Conservation (phyloP, 1,139 yeast genomes). For the Suhomyces guaymorum region DNA sequence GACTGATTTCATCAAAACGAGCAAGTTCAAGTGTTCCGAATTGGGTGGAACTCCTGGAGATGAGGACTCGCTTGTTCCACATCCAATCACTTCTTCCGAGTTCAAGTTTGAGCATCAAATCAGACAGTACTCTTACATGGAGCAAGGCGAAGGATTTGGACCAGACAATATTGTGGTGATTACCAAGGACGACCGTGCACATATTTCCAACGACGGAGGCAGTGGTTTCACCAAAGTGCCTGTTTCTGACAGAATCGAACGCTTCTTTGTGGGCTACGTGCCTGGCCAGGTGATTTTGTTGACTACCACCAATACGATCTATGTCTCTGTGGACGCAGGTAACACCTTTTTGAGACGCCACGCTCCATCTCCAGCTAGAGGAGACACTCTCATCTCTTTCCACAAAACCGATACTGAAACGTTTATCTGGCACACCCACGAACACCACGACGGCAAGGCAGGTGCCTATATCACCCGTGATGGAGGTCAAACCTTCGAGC, state of each 20-base stretch:
- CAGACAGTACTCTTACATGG: slow-evolving; percentile 57
- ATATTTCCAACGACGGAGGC: slow-evolving; percentile 82
- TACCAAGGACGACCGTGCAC: slow-evolving; percentile 53
- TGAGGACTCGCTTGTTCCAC: slow-evolving; percentile 25
- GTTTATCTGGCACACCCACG: slow-evolving; percentile 70
- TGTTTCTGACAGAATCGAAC: slow-evolving; percentile 50
- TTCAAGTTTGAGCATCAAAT: slow-evolving; percentile 47
- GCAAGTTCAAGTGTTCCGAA: slow-evolving; percentile 32
- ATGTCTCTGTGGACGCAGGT: slow-evolving; percentile 70
- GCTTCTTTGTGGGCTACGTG: slow-evolving; percentile 59
- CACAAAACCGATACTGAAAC: slow-evolving; percentile 55
- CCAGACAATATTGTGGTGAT: slow-evolving; percentile 76
- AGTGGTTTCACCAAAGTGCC: slow-evolving; percentile 51
- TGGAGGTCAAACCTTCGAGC: slow-evolving; percentile 62
- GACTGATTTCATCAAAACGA: too few species aligned
- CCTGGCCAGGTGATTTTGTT: slow-evolving; percentile 66
- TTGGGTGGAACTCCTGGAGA: slow-evolving; percentile 22
- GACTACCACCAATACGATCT: slow-evolving; percentile 52
- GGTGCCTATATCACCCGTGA: slow-evolving; percentile 55
- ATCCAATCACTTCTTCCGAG: slow-evolving; percentile 22
- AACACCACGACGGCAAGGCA: slow-evolving; percentile 49
- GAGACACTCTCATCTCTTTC: slow-evolving; percentile 52
- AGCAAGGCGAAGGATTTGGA: slow-evolving; percentile 35
- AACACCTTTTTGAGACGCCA: slow-evolving; percentile 44
- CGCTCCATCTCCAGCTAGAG: slow-evolving; percentile 49